These are phyloP conservation scores for Diutina catenulata DNA, from an alignment of 1,139 yeast species.

Conservation along the genomic window DNA sequence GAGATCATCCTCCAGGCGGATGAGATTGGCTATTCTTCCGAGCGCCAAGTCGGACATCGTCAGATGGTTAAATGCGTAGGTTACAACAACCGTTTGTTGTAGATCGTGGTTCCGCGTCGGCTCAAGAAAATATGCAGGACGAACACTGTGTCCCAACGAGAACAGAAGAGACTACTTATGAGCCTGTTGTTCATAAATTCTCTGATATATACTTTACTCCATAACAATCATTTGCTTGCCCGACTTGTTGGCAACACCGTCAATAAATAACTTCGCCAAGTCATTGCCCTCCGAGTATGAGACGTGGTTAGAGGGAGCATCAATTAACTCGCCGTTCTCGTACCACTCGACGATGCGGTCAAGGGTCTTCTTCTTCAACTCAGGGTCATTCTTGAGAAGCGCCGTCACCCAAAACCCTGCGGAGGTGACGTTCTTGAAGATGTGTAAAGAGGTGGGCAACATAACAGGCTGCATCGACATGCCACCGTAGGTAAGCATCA, in stretches of 20 bases:
- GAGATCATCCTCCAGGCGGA: conserved; percentile 45
- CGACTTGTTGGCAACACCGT: conserved; percentile 36
- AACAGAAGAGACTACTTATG: no score
- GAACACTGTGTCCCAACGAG: no score
- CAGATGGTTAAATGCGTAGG: neutral
- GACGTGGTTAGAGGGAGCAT: conserved; percentile 44
- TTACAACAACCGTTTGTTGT: no score
- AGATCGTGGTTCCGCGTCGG: no score
- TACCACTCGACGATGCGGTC: conserved; percentile 54
- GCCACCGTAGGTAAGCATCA: conserved; percentile 89
- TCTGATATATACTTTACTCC: conserved; percentile 4
- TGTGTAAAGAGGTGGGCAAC: conserved; percentile 77
- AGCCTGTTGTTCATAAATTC: neutral
- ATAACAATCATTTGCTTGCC: conserved; percentile 33
- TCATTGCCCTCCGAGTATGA: conserved; percentile 34
- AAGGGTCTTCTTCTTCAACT: conserved; percentile 49
- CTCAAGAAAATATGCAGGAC: no score
- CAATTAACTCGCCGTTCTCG: conserved; percentile 47
- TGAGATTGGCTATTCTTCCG: conserved; percentile 30
- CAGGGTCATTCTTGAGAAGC: conserved; percentile 54
- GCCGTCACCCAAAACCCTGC: conserved; percentile 92
- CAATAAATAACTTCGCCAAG: conserved; percentile 36
- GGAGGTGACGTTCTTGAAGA: conserved; percentile 77
- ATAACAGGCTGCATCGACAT: conserved; percentile 94
- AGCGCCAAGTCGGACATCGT: conserved; percentile 33